Evolutionary conservation across 2,329 filamentous ascomycete species (phyloP).

Genomic region (Colletotrichum truncatum): DNA sequence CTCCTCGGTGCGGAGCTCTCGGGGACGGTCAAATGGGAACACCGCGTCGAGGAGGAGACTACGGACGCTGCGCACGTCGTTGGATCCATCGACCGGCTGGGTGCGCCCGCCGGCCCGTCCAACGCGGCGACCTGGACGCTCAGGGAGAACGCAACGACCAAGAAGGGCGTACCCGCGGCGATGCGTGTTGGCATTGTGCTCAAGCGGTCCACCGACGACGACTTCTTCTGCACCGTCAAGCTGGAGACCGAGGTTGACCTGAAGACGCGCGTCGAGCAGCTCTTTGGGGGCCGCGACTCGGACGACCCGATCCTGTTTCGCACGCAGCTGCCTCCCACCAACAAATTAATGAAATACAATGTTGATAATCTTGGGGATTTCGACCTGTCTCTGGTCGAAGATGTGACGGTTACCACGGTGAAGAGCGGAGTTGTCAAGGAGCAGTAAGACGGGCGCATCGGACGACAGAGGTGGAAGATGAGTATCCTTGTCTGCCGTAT

Average conservation of each 20-base stretch:
- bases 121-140: slow-evolving; percentile 37
- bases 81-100: slow-evolving; percentile 33
- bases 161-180: slow-evolving; percentile 34
- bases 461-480: too few species aligned
- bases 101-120: slow-evolving; percentile 28
- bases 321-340: slow-evolving; percentile 27
- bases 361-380: slow-evolving; percentile 21
- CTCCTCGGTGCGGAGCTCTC: slow-evolving; percentile 27
- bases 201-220: slow-evolving; percentile 35
- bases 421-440: neutral
- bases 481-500: too few species aligned
- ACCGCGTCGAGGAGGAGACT: slow-evolving; percentile 31
- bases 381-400: slow-evolving; percentile 27
- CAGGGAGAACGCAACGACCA: slow-evolving; percentile 34
- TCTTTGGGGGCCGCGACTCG: slow-evolving; percentile 34
- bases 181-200: slow-evolving; percentile 36
- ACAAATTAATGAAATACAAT: slow-evolving; percentile 31
- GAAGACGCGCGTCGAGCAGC: slow-evolving; percentile 35
- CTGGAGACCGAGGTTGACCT: slow-evolving; percentile 39
- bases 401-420: slow-evolving; percentile 17
- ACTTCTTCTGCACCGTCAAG: slow-evolving; percentile 39
- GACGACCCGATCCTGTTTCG: slow-evolving; percentile 34
- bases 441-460: neutral
- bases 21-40: slow-evolving; percentile 32
- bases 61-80: slow-evolving; percentile 31